Conservation (phyloP, 2,329 filamentous ascomycete species). For the Colletotrichum tofieldiae region DNA sequence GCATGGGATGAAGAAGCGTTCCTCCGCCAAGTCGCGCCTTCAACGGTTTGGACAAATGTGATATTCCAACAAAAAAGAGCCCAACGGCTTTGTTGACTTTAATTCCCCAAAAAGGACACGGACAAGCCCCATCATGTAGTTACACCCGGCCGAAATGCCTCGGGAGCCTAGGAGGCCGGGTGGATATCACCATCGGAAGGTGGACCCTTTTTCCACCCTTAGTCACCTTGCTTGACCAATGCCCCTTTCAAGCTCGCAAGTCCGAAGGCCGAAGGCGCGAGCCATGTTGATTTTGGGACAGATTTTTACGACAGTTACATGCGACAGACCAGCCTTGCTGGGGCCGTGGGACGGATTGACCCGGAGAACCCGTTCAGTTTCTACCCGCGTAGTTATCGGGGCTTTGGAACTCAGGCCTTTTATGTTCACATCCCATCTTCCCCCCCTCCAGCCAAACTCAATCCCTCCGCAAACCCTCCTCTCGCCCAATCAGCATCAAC, state of each 20-base stretch:
- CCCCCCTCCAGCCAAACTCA: neutral
- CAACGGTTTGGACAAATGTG: too few relatives aligned
- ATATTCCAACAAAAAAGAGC: neutral
- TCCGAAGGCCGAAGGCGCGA: constrained; percentile 25
- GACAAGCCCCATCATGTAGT: neutral
- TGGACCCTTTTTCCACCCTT: neutral
- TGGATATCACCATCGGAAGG: neutral
- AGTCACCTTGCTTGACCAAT: neutral
- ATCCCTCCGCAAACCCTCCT: neutral
- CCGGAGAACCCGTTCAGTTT: neutral
- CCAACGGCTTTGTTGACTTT: too few relatives aligned
- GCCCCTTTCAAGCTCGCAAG: neutral
- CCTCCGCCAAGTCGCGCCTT: neutral
- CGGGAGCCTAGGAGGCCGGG: neutral
- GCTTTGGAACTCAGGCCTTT: neutral
- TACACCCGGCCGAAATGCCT: neutral
- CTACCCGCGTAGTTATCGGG: neutral
- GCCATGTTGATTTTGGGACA: neutral
- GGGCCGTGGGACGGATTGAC: neutral
- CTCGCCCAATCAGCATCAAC: neutral
- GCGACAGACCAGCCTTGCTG: neutral
- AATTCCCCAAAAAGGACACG: neutral
- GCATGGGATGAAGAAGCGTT: neutral
- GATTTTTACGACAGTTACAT: neutral
- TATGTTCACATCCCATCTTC: neutral